Evolutionary conservation across 2,329 filamentous ascomycete genomes (phyloP), one percentile per base, ranked within the genome.

Genomic region (Leptodontidium sp.): DNA sequence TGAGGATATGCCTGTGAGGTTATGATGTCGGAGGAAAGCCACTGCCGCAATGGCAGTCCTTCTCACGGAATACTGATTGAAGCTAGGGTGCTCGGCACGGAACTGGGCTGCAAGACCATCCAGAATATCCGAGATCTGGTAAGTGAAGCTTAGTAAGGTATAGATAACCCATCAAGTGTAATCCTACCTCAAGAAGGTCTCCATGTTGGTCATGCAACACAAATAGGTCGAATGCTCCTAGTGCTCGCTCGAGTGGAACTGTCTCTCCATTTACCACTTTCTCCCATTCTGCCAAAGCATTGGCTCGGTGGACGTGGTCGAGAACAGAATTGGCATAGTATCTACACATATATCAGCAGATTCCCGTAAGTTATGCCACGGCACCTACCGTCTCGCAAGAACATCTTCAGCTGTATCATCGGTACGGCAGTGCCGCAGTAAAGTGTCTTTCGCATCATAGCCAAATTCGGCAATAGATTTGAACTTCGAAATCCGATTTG

Each of bases 211-310:
- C 90, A 72, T 91, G 88, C 35, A 95, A 83, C 57, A 97, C 88
- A 80, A 98, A 98, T 80, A 98, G 86, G 79, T 98, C 96, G 78
- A 97, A 97, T 15, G 91, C 91, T 24, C 90, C 91, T 17, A 98
- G 82, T 1, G 91, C 91, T 67, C 87, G 86, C 78, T 97, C 94
- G 24, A 97, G 83, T 8, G 87, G 79, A 26, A 89, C 82, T 65
- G 83, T 80, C 64, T 86, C 83, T 6, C 85, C 82, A 32, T 68
- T 76, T 12, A 78, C 80, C 64, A 92, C 73, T 65, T 85, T 85
- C 70, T 82, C 82, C 95, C 94, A 98, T 77, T 93, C 87, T 52
- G 90, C 85, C 66, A 98, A 85, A 8, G 94, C 95, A 66, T 92
- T 87, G 71, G 88, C 88, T 70, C 95, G 89, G 79, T 98, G 92